Percentiles rank a stretch among this genome's conserved stretches.
These are phyloP conservation scores for Anastatica hierochuntica DNA, from an alignment of 345 rosid genomes.

Conservation along the genomic window DNA sequence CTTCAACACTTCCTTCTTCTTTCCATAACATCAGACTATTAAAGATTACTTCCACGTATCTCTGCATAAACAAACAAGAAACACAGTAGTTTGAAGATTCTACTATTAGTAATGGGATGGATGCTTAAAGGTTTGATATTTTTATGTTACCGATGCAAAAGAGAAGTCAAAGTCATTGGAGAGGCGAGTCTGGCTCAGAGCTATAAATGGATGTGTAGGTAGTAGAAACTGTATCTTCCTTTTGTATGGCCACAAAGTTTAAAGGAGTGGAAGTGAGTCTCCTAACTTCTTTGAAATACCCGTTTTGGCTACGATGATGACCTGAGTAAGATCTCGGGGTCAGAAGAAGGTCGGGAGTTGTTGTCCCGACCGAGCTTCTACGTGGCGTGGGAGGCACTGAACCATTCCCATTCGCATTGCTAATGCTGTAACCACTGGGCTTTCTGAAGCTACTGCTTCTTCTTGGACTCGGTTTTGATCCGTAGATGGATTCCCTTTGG, in stretches of 20 bases:
- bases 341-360: conserved; percentile 65
- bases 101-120: background rate
- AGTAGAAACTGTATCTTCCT: conserved; percentile 76
- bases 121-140: background rate
- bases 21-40: conserved; percentile 9
- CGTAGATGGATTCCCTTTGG: conserved; percentile 81
- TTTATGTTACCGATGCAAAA: conserved; percentile 14
- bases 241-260: conserved; percentile 74
- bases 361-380: conserved; percentile 56
- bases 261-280: conserved; percentile 70
- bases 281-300: conserved; percentile 79
- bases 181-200: conserved; percentile 84
- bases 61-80: conserved; percentile 4
- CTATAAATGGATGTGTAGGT: conserved; percentile 72
- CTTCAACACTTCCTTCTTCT: conserved; percentile 11
- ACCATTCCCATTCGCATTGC: conserved; percentile 88
- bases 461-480: conserved; percentile 92
- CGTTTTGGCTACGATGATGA: conserved; percentile 54
- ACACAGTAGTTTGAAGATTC: background rate
- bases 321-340: conserved; percentile 92
- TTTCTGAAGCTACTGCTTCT: conserved; percentile 80
- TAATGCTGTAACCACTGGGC: conserved; percentile 49
- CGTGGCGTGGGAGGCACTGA: conserved; percentile 83
- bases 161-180: conserved; percentile 32
- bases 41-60: conserved; percentile 13